Base-by-base conservation (phyloP, 2,329 filamentous ascomycete species). In the Colletotrichum salicis region DNA sequence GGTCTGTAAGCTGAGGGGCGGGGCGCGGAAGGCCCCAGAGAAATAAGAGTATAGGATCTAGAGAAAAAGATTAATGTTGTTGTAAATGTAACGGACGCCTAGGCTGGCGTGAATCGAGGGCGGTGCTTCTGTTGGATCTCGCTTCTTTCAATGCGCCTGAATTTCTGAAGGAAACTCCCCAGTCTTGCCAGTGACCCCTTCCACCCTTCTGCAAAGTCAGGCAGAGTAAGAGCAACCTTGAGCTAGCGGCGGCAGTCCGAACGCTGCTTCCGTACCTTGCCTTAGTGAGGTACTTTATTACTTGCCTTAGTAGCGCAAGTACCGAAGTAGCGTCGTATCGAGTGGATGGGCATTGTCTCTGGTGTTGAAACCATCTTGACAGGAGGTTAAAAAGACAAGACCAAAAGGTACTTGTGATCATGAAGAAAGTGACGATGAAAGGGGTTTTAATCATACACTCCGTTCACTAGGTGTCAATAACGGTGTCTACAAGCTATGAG, bases 191-290 rank as follows among this genome's bases (percentile, higher is more conserved):
- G 41, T 48, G 19, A 8, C 41, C 41, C 41, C 19, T 48, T 48
- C 19, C 41, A 29, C 3, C 41, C 58, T 13, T 31, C 24, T 41
- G 29, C 41, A 35, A 48, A 8, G 7, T 29, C n/a, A 15, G 45
- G n/a, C 37, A 41, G 8, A 41, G 37, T 41, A 41, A 52, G 51
- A 62, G 45, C 27, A 62, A 62, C 48, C 59, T 62, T 11, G 24
- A 63, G 64, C 65, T 71, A 71, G 60, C 15, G 51, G 58, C 69
- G 64, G 58, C 59, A 69, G 69, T 60, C 65, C 59, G 59, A 54
- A 45, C 45, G 33, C 58, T 59, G 69, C 69, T 63, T 63, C 41
- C 69, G 69, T 71, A 58, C 69, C 69, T 71, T 71, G 59, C 69
- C 48, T 71, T 71, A 71, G 65, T 69, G 69, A 69, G 65, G 52